phyloP scores from a whole-genome alignment of 2,329 filamentous ascomycete species.

The Elsinoe arachidis region DNA sequence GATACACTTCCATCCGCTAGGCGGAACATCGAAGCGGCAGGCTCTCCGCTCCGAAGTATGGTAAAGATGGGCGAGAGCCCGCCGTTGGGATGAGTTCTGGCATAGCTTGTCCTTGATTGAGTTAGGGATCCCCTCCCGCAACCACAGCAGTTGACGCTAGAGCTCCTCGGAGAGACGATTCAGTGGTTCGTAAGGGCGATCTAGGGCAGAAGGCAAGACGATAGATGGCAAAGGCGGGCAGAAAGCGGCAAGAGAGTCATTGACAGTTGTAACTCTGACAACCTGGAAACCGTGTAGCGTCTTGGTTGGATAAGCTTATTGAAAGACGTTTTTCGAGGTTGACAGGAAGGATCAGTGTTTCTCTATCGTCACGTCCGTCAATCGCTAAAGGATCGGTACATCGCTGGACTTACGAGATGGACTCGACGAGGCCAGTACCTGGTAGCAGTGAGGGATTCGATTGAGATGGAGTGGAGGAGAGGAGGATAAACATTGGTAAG shows the following conservation, averaged over 20 bases:
- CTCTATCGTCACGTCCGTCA: too few species aligned
- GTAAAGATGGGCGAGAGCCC: neutral
- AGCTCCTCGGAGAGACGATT: neutral
- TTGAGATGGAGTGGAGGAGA: neutral
- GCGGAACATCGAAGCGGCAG: neutral
- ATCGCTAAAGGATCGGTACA: too few species aligned
- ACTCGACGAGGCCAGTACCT: too few species aligned
- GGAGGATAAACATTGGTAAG: neutral
- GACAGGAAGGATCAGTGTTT: too few species aligned
- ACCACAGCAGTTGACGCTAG: neutral
- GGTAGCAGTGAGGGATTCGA: too few species aligned
- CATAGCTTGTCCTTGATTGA: constrained; percentile 2
- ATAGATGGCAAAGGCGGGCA: neutral
- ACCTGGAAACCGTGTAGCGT: neutral
- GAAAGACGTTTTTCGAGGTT: neutral
- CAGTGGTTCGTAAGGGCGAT: neutral
- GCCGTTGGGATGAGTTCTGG: neutral
- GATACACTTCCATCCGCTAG: neutral
- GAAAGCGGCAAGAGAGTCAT: neutral
- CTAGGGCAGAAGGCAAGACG: neutral
- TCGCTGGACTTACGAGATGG: too few species aligned
- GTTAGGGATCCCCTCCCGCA: neutral
- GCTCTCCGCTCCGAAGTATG: neutral
- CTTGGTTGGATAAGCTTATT: constrained; percentile 2
- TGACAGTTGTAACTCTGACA: neutral